Conservation (phyloP, 805 yeast genomes). For the Starmera amethionina region DNA sequence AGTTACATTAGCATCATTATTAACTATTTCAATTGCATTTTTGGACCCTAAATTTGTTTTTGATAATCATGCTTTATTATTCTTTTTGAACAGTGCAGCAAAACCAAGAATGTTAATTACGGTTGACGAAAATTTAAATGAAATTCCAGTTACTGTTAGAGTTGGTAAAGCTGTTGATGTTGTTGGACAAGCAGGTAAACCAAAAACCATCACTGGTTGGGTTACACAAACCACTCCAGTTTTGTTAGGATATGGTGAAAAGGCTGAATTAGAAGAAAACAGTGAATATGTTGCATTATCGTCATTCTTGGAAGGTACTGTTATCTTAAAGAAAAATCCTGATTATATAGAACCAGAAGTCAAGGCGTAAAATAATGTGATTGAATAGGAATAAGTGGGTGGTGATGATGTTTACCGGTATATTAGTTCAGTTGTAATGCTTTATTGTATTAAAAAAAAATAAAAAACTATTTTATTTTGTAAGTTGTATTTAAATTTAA, state of each 20-base stretch:
- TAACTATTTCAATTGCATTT: conserved; percentile 76
- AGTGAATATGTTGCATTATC: conserved; percentile 84
- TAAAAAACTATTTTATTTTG: no score
- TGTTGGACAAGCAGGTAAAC: conserved; percentile 98
- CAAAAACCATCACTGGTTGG: conserved; percentile 99
- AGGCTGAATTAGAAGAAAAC: conserved; percentile 88
- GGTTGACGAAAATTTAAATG: conserved; percentile 72
- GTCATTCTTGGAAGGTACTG: conserved; percentile 83
- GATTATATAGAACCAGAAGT: conserved; percentile 59
- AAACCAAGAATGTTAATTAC: conserved; percentile 92
- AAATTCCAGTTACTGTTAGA: conserved; percentile 89
- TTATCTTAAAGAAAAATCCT: conserved; percentile 84
- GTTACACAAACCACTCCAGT: conserved; percentile 98
- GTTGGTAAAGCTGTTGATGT: conserved; percentile 99
- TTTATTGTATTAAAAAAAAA: no score
- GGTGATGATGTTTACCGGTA: no score
- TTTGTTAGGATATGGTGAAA: conserved; percentile 82
- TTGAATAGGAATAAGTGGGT: not conserved
- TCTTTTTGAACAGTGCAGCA: conserved; percentile 77
- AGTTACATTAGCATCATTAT: conserved; percentile 80
- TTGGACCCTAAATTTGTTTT: conserved; percentile 82
- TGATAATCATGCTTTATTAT: conserved; percentile 75
- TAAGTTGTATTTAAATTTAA: no score
- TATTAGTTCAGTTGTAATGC: no score
- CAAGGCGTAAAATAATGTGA: conserved; percentile 1